phyloP scores from a whole-genome alignment of 495 filamentous ascomycete species.

The Penicillium goetzii region DNA sequence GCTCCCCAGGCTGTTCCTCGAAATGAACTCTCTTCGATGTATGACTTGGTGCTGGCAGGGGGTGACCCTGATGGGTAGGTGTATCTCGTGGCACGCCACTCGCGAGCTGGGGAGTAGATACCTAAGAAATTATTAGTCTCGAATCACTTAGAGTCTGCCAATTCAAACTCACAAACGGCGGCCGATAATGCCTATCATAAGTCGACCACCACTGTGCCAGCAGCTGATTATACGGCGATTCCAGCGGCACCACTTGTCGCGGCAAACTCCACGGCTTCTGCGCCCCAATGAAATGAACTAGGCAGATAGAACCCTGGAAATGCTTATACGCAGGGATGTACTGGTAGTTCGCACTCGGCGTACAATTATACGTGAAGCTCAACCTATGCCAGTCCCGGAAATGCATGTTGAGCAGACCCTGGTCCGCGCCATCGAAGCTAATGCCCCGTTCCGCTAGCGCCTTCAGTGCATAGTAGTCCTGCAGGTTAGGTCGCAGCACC shows the following conservation, averaged over 20 bases:
- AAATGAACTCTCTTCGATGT: neutral
- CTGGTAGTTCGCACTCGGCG: slow-evolving; percentile 91
- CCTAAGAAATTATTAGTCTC: slow-evolving; percentile 16
- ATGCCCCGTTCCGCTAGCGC: slow-evolving; percentile 82
- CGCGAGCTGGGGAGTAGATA: slow-evolving; percentile 7
- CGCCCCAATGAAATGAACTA: slow-evolving; percentile 91
- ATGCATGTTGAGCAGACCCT: slow-evolving; percentile 94
- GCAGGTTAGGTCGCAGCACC: slow-evolving; percentile 83
- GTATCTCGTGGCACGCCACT: neutral
- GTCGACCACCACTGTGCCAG: slow-evolving; percentile 87
- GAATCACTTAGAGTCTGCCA: neutral
- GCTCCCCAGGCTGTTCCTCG: neutral
- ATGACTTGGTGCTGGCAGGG: neutral
- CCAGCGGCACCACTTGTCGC: slow-evolving; percentile 57
- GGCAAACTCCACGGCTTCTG: slow-evolving; percentile 87
- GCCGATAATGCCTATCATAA: slow-evolving; percentile 81
- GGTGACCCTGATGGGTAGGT: neutral
- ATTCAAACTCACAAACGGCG: slow-evolving; percentile 31
- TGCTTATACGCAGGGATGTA: slow-evolving; percentile 93
- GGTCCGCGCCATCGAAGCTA: slow-evolving; percentile 97
- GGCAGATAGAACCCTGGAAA: slow-evolving; percentile 81
- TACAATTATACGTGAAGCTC: slow-evolving; percentile 96
- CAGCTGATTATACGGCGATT: slow-evolving; percentile 78
- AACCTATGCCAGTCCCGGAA: slow-evolving; percentile 86
- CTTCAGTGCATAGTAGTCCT: slow-evolving; percentile 81